Base-by-base conservation (phyloP, 768 basidiomycete species). In the Hygrocybe coccinea region DNA sequence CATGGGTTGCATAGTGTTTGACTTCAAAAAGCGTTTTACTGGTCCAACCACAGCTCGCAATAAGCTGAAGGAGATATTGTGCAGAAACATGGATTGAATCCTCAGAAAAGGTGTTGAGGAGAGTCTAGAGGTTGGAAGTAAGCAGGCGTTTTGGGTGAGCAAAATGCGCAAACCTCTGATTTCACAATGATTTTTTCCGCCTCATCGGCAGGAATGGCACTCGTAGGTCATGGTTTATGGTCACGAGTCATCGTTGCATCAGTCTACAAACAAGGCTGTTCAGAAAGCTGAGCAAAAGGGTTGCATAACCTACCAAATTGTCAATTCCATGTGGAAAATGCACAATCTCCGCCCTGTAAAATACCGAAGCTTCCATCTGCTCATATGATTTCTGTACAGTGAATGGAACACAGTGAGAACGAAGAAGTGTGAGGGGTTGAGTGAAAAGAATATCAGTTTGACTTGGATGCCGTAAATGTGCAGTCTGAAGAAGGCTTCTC, bases 331-430 rank as follows among this genome's bases (percentile, higher is more conserved):
- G 56, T 6, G 71, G 72, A 6, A 52, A 58, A 25, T 63, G 64
- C 0, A 72, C n/a, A 2, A 58, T 49, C 25, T 60, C 52, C 6
- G 65, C 63, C 0, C 46, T 22, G 56, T 73, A 75, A 47, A 55
- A 73, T 15, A 69, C 25, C 29, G 66, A 62, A 10, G 60, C 19
- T 50, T 66, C 56, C 70, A 75, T 73, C 50, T 75, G 63, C 29
- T 61, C 50, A 43, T 56, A 71, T 37, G 54, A 60, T 8, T n/a
- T 62, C 36, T 72, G 62, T 0, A 74, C 53, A 1, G 69, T 69
- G 51, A 60, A 72, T 0, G 70, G 69, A 1, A 70, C 70, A 17
- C 50, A 63, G 59, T 67, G 50, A n/a, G 64, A 17, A 3, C 67
- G 54, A 12, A 71, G 25, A 2, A 66, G 50, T 10, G 34, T 44